Evolutionary conservation across 2,329 filamentous ascomycete genomes (phyloP).

Genomic region (Stagonosporopsis vannaccii): DNA sequence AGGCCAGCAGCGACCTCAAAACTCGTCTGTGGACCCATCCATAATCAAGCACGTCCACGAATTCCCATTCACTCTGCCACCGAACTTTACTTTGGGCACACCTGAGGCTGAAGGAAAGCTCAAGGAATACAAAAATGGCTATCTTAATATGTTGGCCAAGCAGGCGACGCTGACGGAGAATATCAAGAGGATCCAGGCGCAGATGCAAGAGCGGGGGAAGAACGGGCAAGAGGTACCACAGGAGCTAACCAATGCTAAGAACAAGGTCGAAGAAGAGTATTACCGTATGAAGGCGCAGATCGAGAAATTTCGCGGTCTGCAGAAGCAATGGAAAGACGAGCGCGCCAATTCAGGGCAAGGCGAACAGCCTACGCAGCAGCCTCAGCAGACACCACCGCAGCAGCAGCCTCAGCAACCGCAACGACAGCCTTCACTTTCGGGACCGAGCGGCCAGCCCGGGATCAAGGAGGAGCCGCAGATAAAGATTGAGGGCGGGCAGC

Average conservation of each 20-base stretch:
- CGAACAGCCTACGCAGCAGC: conserved; percentile 25
- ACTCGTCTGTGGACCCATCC: conserved; percentile 35
- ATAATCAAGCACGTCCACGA: conserved; percentile 49
- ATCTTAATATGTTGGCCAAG: conserved; percentile 44
- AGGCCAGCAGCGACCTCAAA: conserved; percentile 20
- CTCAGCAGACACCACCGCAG: conserved; percentile 30
- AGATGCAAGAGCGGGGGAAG: conserved; percentile 43
- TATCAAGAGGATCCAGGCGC: conserved; percentile 34
- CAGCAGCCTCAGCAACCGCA: conserved; percentile 31
- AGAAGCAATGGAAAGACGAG: conserved; percentile 44
- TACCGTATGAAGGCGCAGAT: conserved; percentile 40
- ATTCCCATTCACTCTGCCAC: conserved; percentile 45
- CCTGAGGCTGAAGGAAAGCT: conserved; percentile 47
- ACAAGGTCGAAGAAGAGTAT: conserved; percentile 41
- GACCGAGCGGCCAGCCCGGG: conserved; percentile 31
- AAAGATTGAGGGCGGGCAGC: conserved; percentile 45
- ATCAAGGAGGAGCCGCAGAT: conserved; percentile 47
- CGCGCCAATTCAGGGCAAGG: conserved; percentile 44
- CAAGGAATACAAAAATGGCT: conserved; percentile 46
- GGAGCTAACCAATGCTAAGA: conserved; percentile 38
- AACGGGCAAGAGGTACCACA: conserved; percentile 44
- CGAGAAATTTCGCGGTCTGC: conserved; percentile 46
- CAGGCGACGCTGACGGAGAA: conserved; percentile 39
- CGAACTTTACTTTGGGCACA: conserved; percentile 38
- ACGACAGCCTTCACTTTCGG: conserved; percentile 40